These are phyloP conservation scores for Solanum lycopersicoides DNA, from an alignment of 257 asterid species.

Conservation along the genomic window DNA sequence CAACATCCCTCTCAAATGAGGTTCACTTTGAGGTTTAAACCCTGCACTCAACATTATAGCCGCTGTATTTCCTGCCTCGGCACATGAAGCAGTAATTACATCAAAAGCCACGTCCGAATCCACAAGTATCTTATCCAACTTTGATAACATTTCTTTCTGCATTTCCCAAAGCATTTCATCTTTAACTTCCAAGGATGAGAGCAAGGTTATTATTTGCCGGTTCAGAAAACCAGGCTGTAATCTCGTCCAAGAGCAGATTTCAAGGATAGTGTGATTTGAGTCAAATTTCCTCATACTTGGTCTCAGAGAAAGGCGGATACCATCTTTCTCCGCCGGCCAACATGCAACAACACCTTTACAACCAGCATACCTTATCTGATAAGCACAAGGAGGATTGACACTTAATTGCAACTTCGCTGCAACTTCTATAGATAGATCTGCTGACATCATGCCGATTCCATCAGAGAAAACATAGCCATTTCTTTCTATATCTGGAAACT, in stretches of 20 bases:
- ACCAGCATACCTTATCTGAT: constrained; percentile 89
- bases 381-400: constrained; percentile 66
- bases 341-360: constrained; percentile 83
- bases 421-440: constrained; percentile 64
- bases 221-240: constrained; percentile 91
- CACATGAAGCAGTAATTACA: constrained; percentile 63
- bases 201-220: constrained; percentile 76
- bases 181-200: constrained; percentile 66
- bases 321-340: constrained; percentile 50
- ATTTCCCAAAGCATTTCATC: constrained; percentile 62
- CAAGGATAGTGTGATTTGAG: constrained; percentile 63
- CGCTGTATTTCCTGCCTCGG: constrained; percentile 70
- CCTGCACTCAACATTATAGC: constrained; percentile 93
- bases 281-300: constrained; percentile 77
- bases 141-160: constrained; percentile 69
- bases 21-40: constrained; percentile 66
- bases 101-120: constrained; percentile 74
- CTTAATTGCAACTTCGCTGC: constrained; percentile 59
- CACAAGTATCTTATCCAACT: constrained; percentile 54
- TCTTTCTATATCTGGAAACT: constrained; percentile 44
- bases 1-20: constrained; percentile 85
- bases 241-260: constrained; percentile 95
- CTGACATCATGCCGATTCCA: constrained; percentile 80
- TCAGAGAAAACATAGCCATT: constrained; percentile 71
- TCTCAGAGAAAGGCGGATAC: constrained; percentile 44